Evolutionary conservation across 148 eudicot species (phyloP), one percentile per base, ranked within the genome.

Genomic region (Chenopodium berlandieri): DNA sequence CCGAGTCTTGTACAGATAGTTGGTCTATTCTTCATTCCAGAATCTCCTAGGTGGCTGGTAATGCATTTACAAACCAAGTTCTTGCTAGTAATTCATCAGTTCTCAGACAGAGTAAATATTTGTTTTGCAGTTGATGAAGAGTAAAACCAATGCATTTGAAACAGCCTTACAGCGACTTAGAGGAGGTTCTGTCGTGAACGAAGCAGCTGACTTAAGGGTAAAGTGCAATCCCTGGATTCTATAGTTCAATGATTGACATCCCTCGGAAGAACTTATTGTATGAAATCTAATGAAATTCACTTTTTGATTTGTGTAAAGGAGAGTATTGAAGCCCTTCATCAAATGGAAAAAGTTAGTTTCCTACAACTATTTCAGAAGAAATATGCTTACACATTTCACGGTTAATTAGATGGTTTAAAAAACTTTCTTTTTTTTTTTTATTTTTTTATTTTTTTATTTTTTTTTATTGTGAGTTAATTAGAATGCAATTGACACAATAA

Each of bases 31-130:
- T 86, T 85, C 80, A 84, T 86, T 50, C 83, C 86, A 40, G 85
- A 86, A 67, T 86, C 90, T 40, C 90, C 88, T 2, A 88, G 90
- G 86, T 86, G 83, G 85, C 71, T 88, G 90, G 90, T 88, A 80
- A 48, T 48, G 54, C 54, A 8, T 48, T 10, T 48, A 9, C 52
- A 48, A 48, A 48, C 13, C 52, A 48, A 48, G 11, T 48, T 12
- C 52, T 48, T 48, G 13, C 11, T 48, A 10, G 52, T 48, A 48
- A 48, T 48, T 48, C 9, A 48, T 10, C 52, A 48, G 14, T 48
- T 10, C 52, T 48, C 52, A 48, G 52, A 11, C 52, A 12, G 13
- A 9, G 11, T 48, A 10, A 9, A 13, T 37, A 8, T 48, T 30
- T 47, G 76, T 48, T 76, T 56, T 48, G 63, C 79, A 88, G 91